Conservation (phyloP, 2,329 filamentous ascomycete genomes). For the Fusarium subglutinans region DNA sequence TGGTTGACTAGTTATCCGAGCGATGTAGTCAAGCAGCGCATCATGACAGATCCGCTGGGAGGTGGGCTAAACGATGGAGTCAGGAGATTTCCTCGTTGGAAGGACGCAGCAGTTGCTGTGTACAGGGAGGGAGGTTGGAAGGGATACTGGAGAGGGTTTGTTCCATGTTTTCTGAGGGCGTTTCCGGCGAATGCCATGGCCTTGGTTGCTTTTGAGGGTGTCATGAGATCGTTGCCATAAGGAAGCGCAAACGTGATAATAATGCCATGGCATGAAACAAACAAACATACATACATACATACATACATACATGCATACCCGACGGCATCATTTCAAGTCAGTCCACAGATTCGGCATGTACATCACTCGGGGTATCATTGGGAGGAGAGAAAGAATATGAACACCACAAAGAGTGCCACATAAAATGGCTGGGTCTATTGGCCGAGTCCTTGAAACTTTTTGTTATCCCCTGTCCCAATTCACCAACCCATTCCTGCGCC, state of each 20-base stretch:
- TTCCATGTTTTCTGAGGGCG: constrained; percentile 91
- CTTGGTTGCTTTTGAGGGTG: constrained; percentile 89
- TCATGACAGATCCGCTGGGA: constrained; percentile 94
- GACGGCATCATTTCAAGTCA: not conserved
- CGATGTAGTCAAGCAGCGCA: constrained; percentile 93
- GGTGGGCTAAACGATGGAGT: constrained; percentile 73
- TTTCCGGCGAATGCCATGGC: constrained; percentile 98
- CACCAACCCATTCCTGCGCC: constrained; percentile 46
- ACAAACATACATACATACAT: not conserved
- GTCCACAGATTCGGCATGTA: not conserved
- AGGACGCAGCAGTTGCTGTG: constrained; percentile 79
- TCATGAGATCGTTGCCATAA: constrained; percentile 75
- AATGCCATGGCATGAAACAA: not conserved
- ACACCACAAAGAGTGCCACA: constrained; percentile 45
- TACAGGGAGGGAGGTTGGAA: constrained; percentile 78
- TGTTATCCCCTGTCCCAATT: constrained; percentile 41
- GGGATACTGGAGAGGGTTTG: constrained; percentile 92
- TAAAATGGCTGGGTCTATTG: constrained; percentile 45
- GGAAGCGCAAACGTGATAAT: not conserved
- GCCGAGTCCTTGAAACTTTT: constrained; percentile 42
- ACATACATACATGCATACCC: constrained; percentile 5
- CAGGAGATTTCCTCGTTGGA: constrained; percentile 78
- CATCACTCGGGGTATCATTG: not conserved
- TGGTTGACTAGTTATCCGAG: constrained; percentile 93
- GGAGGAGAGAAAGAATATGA: constrained; percentile 6